These are phyloP conservation scores for Boletus bicolor DNA, from an alignment of 768 basidiomycete species.

Conservation along the genomic window DNA sequence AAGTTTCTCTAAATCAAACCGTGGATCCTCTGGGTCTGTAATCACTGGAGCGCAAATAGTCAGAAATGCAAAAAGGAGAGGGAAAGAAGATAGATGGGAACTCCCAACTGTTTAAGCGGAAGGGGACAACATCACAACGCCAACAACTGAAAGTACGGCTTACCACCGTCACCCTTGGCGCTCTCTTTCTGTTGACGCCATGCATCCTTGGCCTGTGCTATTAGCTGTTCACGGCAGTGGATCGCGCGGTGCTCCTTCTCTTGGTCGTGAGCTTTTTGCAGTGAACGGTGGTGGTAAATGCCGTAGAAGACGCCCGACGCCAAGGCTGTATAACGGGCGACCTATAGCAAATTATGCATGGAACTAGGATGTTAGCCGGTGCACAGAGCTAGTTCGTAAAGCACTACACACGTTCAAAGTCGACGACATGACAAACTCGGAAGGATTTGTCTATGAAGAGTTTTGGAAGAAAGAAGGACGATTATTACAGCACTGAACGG, in stretches of 20 bases:
- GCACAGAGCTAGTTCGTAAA: neutral
- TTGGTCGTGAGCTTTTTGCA: slow-evolving; percentile 78
- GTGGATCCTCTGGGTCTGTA: slow-evolving; percentile 91
- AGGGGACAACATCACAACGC: neutral
- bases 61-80: slow-evolving; percentile 2
- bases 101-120: neutral
- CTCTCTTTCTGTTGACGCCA: slow-evolving; percentile 77
- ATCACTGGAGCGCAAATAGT: slow-evolving; percentile 53
- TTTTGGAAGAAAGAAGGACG: slow-evolving; percentile 11
- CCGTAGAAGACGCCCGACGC: slow-evolving; percentile 86
- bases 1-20: slow-evolving; percentile 94
- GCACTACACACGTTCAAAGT: slow-evolving; percentile 67
- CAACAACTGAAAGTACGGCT: slow-evolving; percentile 30
- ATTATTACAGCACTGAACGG: slow-evolving; percentile 13
- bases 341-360: slow-evolving; percentile 44
- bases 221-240: slow-evolving; percentile 70
- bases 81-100: neutral
- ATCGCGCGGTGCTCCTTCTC: slow-evolving; percentile 71
- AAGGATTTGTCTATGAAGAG: slow-evolving; percentile 12
- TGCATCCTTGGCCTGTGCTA: slow-evolving; percentile 85
- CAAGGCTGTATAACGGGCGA: slow-evolving; percentile 91
- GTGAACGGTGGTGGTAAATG: slow-evolving; percentile 84
- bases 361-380: slow-evolving; percentile 1
- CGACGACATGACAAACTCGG: slow-evolving; percentile 53
- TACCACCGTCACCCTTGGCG: slow-evolving; percentile 51